Conservation (phyloP, 2,329 filamentous ascomycete genomes). For the Venturia asperata region DNA sequence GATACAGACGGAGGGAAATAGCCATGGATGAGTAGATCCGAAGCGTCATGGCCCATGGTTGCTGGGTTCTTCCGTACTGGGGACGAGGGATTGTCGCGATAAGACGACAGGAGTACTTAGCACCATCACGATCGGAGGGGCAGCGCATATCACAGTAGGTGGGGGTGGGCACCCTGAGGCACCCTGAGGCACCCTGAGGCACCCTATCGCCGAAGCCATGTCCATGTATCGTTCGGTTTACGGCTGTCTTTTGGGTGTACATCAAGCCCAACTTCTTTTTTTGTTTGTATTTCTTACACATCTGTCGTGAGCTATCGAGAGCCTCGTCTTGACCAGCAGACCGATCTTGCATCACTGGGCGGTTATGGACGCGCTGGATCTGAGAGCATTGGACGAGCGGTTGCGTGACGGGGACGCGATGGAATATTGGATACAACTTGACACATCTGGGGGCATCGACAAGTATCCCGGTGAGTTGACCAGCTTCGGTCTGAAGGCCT, state of each 20-base stretch:
- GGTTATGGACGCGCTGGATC: constrained; percentile 12
- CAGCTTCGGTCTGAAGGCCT: neutral
- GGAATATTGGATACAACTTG: constrained; percentile 11
- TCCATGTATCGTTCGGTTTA: no score
- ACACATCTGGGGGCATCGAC: neutral
- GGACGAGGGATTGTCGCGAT: neutral
- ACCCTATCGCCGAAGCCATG: no score
- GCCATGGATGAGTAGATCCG: neutral
- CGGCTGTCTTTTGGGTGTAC: no score
- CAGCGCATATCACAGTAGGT: no score
- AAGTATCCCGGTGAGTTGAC: constrained; percentile 16
- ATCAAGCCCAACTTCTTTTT: no score
- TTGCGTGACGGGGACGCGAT: neutral
- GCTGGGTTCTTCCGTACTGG: no score
- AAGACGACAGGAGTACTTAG: no score
- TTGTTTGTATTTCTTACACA: no score
- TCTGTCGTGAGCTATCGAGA: neutral
- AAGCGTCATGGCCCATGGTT: neutral
- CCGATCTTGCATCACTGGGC: neutral
- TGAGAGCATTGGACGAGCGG: neutral
- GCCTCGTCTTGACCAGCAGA: neutral
- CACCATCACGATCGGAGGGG: no score
- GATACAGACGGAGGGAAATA: neutral
- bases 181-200: no score
- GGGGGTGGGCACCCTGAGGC: no score